These are phyloP conservation scores for Microthlaspi erraticum DNA, from an alignment of 345 rosid genomes.

Conservation along the genomic window DNA sequence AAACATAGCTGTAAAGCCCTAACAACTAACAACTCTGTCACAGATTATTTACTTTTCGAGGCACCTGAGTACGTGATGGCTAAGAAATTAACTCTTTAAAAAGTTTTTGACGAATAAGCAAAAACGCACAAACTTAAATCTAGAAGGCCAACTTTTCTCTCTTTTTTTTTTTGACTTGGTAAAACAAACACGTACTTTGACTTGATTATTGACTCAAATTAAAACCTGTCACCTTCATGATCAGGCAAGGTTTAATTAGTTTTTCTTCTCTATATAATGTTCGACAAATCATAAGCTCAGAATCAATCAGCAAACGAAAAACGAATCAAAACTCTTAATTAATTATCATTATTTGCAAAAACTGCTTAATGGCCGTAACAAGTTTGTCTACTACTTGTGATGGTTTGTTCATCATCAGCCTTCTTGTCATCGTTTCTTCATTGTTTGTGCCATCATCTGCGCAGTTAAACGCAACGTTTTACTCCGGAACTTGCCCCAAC, in stretches of 20 bases:
- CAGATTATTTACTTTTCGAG: background rate
- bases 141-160: conserved; percentile 33
- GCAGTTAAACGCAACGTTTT: conserved; percentile 66
- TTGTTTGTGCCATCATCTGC: conserved; percentile 31
- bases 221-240: background rate
- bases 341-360: background rate
- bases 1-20: conserved; percentile 16
- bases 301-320: conserved; percentile 1
- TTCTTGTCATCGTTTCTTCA: conserved; percentile 27
- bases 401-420: conserved; percentile 26
- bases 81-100: background rate
- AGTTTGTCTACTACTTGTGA: conserved; percentile 15
- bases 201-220: background rate
- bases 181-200: conserved; percentile 26
- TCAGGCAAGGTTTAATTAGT: background rate
- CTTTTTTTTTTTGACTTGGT: conserved; percentile 33
- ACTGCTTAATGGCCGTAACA: conserved; percentile 26
- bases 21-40: conserved; percentile 26
- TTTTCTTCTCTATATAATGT: conserved; percentile 29
- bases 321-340: background rate
- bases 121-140: background rate
- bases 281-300: conserved; percentile 18
- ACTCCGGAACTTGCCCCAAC: conserved; percentile 65
- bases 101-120: background rate
- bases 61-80: background rate